Base-by-base conservation (phyloP, 805 yeast species). In the Metschnikowia arizonensis region DNA sequence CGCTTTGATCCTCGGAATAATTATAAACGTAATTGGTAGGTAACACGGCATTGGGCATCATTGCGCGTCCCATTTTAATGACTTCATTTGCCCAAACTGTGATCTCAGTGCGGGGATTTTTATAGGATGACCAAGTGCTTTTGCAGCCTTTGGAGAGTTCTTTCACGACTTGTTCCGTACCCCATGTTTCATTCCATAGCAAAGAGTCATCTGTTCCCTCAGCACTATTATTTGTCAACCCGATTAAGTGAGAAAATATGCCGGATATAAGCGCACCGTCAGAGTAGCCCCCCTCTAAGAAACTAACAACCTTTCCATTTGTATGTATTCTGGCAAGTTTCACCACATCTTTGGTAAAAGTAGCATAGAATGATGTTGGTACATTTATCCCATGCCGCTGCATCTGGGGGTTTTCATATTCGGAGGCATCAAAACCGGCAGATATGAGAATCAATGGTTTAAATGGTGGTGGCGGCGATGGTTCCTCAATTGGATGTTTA, bases 401-500 rank as follows among this genome's bases (percentile, higher is more conserved):
- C 95, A 87, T 88, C 40, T 82, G 78, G n/a, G 79, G 78, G 47
- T 81, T 82, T 59, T 87, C 96, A 61, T 77, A 82, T 59, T 87
- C 96, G 14, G 86, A 81, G 2, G 93, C 95, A 65, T 87, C 96
- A 60, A 87, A 88, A 1, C 96, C 96, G 0, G 95, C 90, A 35
- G 95, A 85, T 1, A 87, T 72, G n/a, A 83, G 74, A 2, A 88
- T 78, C 48, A 86, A 54, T 9, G 77, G 74, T 48, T 68, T 69
- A 55, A 66, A 69, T 0, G 66, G 62, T 6, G 59, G 64, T 4
- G 74, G 75, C 4, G 71, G 66, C 2, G 41, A 48, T 18, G 71
- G 73, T 47, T 65, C 59, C 14, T 46, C 43, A 10, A 62, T 46
- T 9, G 65, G 59, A 38, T 55, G 63, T 33, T 50, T 53, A 46